A percentile compares a stretch with the other conserved stretches of the same genome.
Evolutionary conservation across 225 moss, liverwort and hornwort species (phyloP).

Genomic region (Ulota crispa): DNA sequence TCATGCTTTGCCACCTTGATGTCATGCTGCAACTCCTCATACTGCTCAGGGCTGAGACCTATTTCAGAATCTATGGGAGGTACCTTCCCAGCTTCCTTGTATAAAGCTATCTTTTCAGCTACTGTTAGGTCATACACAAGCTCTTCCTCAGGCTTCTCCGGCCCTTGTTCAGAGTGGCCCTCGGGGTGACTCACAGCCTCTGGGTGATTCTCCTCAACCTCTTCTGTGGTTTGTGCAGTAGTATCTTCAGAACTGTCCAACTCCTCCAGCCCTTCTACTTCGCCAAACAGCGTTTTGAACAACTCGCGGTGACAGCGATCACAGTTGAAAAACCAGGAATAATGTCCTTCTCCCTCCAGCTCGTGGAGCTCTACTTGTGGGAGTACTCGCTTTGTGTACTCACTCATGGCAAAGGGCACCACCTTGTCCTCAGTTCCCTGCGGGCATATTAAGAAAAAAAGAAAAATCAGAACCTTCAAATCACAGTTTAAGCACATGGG

Average conservation of each 20-base stretch:
- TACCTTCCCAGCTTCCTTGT: constrained; percentile 26
- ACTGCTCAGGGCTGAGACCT: constrained; percentile 38
- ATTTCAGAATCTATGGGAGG: constrained; percentile 41
- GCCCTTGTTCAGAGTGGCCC: constrained; percentile 22
- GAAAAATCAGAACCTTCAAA: background rate
- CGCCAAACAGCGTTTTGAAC: constrained; percentile 64
- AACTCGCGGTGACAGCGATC: constrained; percentile 67
- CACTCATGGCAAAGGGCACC: constrained; percentile 60
- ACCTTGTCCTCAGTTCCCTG: constrained; percentile 81
- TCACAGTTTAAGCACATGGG: background rate
- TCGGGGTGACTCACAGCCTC: constrained; percentile 9
- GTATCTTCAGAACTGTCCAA: constrained; percentile 21
- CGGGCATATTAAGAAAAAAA: background rate
- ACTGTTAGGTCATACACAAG: constrained; percentile 31
- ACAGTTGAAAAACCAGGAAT: constrained; percentile 80
- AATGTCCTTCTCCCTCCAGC: constrained; percentile 77
- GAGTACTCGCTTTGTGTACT: constrained; percentile 53
- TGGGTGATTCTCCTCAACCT: background rate
- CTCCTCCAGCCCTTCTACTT: constrained; percentile 43
- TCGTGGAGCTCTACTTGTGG: constrained; percentile 62
- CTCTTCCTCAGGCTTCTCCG: constrained; percentile 39
- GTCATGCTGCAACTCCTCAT: constrained; percentile 30
- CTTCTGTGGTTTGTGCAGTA: background rate
- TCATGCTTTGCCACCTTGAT: constrained; percentile 9
- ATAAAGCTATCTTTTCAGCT: constrained; percentile 40